phyloP scores from a whole-genome alignment of 2,329 filamentous ascomycete genomes.

The Colletotrichum lentis region DNA sequence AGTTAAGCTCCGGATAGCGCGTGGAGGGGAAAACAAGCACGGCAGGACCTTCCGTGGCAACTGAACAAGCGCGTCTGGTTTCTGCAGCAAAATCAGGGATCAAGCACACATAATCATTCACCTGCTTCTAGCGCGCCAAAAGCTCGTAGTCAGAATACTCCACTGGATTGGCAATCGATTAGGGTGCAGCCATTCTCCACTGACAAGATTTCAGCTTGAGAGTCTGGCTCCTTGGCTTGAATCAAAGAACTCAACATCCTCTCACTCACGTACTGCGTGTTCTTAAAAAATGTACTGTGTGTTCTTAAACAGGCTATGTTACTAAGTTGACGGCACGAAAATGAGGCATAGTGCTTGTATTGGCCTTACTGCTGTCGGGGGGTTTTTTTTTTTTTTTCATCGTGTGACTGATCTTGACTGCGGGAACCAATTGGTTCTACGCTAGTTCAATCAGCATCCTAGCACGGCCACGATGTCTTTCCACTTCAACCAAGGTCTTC shows the following conservation, averaged over 20 bases:
- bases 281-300: too few species aligned
- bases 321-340: too few species aligned
- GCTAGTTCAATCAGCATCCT: too few species aligned
- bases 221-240: background rate
- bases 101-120: background rate
- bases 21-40: background rate
- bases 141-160: background rate
- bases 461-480: too few species aligned
- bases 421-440: too few species aligned
- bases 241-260: background rate
- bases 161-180: background rate
- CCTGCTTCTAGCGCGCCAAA: background rate
- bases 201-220: background rate
- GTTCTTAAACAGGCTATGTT: too few species aligned
- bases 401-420: too few species aligned
- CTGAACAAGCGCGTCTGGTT: background rate
- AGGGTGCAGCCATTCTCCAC: background rate
- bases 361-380: too few species aligned
- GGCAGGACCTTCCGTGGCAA: background rate
- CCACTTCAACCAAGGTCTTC: background rate
- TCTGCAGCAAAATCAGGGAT: constrained; percentile 11
- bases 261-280: background rate
- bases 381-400: too few species aligned
- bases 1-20: constrained; percentile 31
- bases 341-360: too few species aligned